These are phyloP conservation scores for Jatropha multifida DNA, from an alignment of 441 rosid species.

Conservation along the genomic window DNA sequence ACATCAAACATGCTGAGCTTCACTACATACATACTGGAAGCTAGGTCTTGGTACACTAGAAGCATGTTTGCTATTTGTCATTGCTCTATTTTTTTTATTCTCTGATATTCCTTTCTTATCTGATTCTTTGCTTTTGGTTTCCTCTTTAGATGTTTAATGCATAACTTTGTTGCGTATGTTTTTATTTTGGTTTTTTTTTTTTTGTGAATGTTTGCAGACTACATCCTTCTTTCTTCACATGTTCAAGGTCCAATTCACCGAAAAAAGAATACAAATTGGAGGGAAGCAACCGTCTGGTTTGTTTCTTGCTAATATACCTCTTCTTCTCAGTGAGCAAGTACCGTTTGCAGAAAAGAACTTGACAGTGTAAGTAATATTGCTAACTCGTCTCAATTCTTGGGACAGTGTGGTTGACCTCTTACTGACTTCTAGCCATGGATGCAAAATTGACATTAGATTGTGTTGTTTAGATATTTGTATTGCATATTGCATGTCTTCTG, in stretches of 20 bases:
- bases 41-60: background rate
- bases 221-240: constrained; percentile 80
- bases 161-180: background rate
- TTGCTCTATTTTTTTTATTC: background rate
- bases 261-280: constrained; percentile 62
- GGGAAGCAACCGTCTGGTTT: constrained; percentile 79
- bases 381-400: constrained; percentile 8
- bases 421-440: background rate
- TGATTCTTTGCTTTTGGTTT: background rate
- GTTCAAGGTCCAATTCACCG: constrained; percentile 79
- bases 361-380: constrained; percentile 63
- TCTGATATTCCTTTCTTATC: background rate
- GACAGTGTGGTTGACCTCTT: background rate
- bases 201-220: constrained; percentile 59
- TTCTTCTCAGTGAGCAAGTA: constrained; percentile 80
- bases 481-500: background rate
- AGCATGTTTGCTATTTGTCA: background rate
- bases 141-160: constrained; percentile 5
- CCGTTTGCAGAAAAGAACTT: constrained; percentile 71
- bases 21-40: background rate
- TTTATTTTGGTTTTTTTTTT: background rate
- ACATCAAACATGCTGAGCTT: constrained; percentile 1
- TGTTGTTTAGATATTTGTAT: background rate
- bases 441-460: background rate
- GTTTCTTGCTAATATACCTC: constrained; percentile 61